A percentile compares a stretch with the other conserved stretches of the same genome.
Conservation (phyloP, 306 rosid genomes). For the Quercus agrifolia region DNA sequence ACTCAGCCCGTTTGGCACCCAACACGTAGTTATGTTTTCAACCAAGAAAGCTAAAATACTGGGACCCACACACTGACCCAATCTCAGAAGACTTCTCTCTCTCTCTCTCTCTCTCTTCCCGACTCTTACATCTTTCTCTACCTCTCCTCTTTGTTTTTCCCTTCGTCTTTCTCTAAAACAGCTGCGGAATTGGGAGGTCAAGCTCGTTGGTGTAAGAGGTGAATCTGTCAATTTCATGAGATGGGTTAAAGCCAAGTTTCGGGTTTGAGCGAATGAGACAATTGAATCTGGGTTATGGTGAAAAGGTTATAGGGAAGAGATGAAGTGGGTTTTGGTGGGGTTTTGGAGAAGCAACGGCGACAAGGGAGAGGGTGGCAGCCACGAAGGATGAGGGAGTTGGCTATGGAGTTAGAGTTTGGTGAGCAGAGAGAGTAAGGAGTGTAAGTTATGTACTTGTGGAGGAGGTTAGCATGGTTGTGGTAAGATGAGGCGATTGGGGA, state of each 20-base stretch:
- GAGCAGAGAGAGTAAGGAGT: conserved; percentile 70
- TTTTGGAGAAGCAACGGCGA: conserved; percentile 71
- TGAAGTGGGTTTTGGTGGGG: conserved; percentile 28
- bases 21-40: too few species aligned
- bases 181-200: conserved; percentile 72
- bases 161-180: background rate
- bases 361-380: conserved; percentile 99
- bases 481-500: conserved; percentile 81
- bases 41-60: too few species aligned
- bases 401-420: conserved; percentile 46
- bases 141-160: too few species aligned
- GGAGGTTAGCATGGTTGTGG: conserved; percentile 72
- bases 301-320: too few species aligned
- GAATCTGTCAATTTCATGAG: conserved; percentile 30
- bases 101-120: too few species aligned
- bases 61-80: too few species aligned
- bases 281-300: background rate
- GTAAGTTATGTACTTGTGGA: conserved; percentile 74
- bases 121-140: too few species aligned
- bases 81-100: too few species aligned
- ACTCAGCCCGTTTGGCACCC: too few species aligned
- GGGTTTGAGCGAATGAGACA: conserved; percentile 22
- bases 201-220: conserved; percentile 46
- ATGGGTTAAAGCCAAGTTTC: conserved; percentile 36
- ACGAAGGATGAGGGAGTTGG: conserved; percentile 62